Base-by-base conservation (phyloP, 2,329 filamentous ascomycete species). In the Nemania abortiva region DNA sequence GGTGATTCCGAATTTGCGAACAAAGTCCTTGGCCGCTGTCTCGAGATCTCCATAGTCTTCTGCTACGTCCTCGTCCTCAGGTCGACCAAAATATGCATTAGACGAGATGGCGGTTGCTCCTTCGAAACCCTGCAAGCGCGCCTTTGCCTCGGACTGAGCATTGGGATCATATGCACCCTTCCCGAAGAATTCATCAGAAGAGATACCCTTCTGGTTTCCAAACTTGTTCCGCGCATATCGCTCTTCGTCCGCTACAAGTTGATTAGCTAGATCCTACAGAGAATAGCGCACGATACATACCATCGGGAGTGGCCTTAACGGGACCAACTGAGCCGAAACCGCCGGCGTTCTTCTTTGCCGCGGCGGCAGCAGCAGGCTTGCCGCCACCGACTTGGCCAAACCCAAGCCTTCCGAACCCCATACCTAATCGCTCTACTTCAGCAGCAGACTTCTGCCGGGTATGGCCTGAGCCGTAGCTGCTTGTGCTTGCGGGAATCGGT, bases 181-280 rank as follows among this genome's bases (percentile, higher is more conserved):
- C 77, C 95, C 94, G 79, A 99, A 99, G 86, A 97, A 99, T 80
- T 99, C 96, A 80, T 99, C 96, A 0, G 95, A 98, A 0, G 94
- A 98, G 74, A 99, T 99, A 75, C 93, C 93, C 85, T 98, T 98
- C 81, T 99, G 96, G 52, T 82, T 83, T 69, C 95, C 95, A 77
- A 99, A 99, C 81, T 97, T 97, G 77, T 88, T 85, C 76, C 93
- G 92, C 6, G 95, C 94, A 78, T 93, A 97, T 77, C 89, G 90
- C 77, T 98, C 90, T 63, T 91, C 90, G 66, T 98, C 94, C 71
- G 89, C 89, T 90, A 68, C 27, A 42, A 4, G 13, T 10, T 11
- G 29, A 61, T 81, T 72, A 81, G 76, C 64, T 72, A 3, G 15
- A 50, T 59, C 11, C 18, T 7, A 58, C 45, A 39, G 9, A 49